Evolutionary conservation across 371 early-diverging fungal species (phyloP), one percentile per base, ranked within the genome.

Genomic region (Chytridium lagenaria): DNA sequence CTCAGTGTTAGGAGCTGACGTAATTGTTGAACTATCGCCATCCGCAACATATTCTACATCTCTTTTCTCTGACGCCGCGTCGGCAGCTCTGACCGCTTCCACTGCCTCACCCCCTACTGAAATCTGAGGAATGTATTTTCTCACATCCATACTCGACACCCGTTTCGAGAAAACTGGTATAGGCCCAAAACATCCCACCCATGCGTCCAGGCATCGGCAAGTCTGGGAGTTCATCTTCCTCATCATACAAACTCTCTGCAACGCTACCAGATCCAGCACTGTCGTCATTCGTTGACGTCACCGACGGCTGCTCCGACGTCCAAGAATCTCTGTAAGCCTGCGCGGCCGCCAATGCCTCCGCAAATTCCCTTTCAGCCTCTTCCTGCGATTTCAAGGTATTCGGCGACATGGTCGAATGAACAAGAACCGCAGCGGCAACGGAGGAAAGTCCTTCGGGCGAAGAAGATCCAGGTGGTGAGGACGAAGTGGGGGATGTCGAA

Each of bases 321-420:
- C 70, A 69, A 2, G 57, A 55, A 31, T 69, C 70, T 16, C 59
- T 12, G 34, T 69, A 69, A 12, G 70, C 39, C 34, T 50, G 12
- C 2, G 70, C 70, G 30, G 70, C 70, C 23, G 70, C 70, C 36
- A 69, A 28, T 10, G 70, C 70, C 28, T 55, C 70, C 7, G 34
- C 59, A 2, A 69, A 31, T 39, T 69, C 70, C 26, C 40, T 30
- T 19, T 37, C 37, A 31, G 59, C 59, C 23, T 69, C 59, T 23
- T 69, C 70, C 2, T 23, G 22, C 1, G 70, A 69, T 10, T 28
- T 59, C 7, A 34, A 34, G 2, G 36, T 2, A 30, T 26, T 34
- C 28, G 26, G 63, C 16, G 23, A 19, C 7, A 7, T 44, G 44
- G 19, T 44, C 19, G 12, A 7, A 44, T 19, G 7, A 7, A 19